These are phyloP conservation scores for Tylopilus vinaceipallidus DNA, from an alignment of 768 basidiomycete genomes.

Conservation along the genomic window DNA sequence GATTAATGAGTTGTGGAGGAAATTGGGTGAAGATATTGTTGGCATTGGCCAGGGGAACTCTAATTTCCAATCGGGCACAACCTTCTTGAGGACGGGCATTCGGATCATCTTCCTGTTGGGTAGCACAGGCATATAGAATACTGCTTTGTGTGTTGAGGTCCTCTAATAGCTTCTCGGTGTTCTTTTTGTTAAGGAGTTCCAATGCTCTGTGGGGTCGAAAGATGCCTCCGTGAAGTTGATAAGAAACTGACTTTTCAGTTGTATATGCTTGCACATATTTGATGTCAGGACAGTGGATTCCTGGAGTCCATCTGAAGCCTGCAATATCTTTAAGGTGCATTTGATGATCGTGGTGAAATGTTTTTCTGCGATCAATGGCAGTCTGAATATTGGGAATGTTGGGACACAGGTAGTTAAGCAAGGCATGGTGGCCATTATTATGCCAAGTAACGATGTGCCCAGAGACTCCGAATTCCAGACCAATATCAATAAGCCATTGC, in stretches of 20 bases:
- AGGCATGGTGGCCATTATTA: background rate
- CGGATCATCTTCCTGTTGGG: background rate
- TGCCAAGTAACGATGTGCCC: constrained; percentile 1
- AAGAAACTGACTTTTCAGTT: constrained; percentile 2
- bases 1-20: background rate
- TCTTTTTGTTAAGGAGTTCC: background rate
- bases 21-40: background rate
- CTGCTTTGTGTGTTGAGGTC: background rate
- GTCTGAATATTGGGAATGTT: background rate
- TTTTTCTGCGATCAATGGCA: fast-evolving
- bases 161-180: background rate
- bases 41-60: background rate
- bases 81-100: background rate
- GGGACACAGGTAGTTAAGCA: background rate
- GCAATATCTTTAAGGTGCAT: constrained; percentile 10
- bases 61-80: constrained; percentile 4
- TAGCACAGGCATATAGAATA: background rate
- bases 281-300: background rate
- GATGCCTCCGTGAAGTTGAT: constrained; percentile 9
- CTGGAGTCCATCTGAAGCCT: background rate
- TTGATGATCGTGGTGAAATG: background rate
- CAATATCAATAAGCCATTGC: constrained; percentile 1
- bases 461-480: background rate
- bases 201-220: background rate
- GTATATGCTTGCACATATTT: constrained; percentile 9